Base-by-base conservation (phyloP, 2,329 filamentous ascomycete genomes). In the Talaromyces islandicus region DNA sequence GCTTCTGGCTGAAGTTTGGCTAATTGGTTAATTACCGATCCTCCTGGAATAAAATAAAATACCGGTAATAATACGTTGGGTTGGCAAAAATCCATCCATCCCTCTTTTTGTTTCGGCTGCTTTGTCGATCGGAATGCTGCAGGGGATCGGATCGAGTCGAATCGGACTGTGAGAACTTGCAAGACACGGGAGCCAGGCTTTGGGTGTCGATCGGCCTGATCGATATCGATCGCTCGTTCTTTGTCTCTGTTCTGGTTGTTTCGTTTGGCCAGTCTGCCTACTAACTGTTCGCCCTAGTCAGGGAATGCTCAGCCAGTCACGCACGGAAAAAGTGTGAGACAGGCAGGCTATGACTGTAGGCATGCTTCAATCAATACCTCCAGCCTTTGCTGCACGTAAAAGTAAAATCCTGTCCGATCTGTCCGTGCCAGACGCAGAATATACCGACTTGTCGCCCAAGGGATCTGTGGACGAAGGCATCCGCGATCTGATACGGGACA, bases 401-500 rank as follows among this genome's bases (percentile, higher is more conserved):
- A 72, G 76, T 56, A 86, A 83, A 62, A 95, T 96, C 64, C 77
- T 97, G 14, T 76, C 81, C 48, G 84, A 88, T 65, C 85, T 97
- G 3, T 78, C 85, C 9, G 80, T 86, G 3, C 88, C 91, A 1
- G 83, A 85, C 50, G 81, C 80, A 4, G 83, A 89, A 61, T 96
- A 96, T 74, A 84, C 85, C 46, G 93, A 97, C 74, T 82, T 88
- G 7, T 96, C 91, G 1, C 92, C 93, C 2, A 97, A 97, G 77
- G 93, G 92, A 17, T 89, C 87, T 0, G 84, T 97, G 21, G 93
- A 97, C 72, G 84, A 79, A 54, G 88, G 86, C 0, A 92, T 97
- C 65, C 83, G 88, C 53, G 81, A 87, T 24, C 79, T 97, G 58
- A 92, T 97, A 62, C 81, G 83, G 56, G 85, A 89, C 65, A 88